A percentile compares a stretch with the other conserved stretches of the same genome.
Evolutionary conservation across 305 asterid genomes (phyloP).

Genomic region (Fraxinus angustifolia): DNA sequence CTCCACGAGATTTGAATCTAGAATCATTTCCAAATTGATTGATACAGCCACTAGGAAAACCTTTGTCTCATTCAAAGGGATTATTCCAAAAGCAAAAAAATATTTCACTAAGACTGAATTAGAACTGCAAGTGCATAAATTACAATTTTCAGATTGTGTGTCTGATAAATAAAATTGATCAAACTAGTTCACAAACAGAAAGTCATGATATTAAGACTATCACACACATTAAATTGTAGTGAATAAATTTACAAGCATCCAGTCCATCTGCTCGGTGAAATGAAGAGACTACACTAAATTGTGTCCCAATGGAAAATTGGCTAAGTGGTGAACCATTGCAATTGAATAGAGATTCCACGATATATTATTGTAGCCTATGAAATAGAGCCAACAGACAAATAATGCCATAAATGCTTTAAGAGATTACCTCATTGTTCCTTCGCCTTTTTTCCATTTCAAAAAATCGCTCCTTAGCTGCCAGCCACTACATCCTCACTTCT

Average conservation of each 20-base stretch:
- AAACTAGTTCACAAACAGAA: no score
- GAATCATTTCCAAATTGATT: no score
- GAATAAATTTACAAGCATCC: slow-evolving; percentile 71
- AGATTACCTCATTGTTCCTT: slow-evolving; percentile 35
- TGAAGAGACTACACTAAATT: slow-evolving; percentile 64
- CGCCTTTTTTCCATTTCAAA: slow-evolving; percentile 65
- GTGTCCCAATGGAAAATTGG: slow-evolving; percentile 73
- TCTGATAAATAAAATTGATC: neutral
- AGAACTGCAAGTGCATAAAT: neutral
- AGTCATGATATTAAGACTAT: neutral
- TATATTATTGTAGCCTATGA: neutral
- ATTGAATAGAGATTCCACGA: slow-evolving; percentile 59
- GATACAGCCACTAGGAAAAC: neutral
- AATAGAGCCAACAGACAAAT: neutral
- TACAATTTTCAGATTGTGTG: neutral
- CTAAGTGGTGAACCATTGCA: slow-evolving; percentile 73
- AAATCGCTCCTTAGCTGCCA: slow-evolving; percentile 63
- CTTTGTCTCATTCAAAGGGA: neutral
- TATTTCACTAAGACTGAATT: neutral
- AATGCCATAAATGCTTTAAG: neutral
- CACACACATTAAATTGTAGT: neutral
- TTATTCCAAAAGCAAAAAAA: neutral
- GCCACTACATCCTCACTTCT: slow-evolving; percentile 56
- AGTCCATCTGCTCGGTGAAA: slow-evolving; percentile 69
- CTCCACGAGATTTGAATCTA: neutral